phyloP scores from a whole-genome alignment of 2,329 filamentous ascomycete species.

The Berkeleyomyces basicola region DNA sequence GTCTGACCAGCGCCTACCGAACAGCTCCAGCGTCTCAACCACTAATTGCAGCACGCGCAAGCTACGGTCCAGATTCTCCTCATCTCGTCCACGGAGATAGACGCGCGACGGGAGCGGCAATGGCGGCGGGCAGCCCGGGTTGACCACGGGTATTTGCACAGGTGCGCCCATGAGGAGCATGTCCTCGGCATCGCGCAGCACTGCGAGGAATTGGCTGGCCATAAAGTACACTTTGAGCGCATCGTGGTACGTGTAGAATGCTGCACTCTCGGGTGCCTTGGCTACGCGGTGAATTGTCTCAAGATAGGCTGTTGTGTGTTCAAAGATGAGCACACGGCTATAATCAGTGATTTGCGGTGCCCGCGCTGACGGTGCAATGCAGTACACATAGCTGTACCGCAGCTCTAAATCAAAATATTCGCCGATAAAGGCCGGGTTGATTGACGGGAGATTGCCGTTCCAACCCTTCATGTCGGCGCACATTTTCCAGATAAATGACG shows the following conservation, averaged over 20 bases:
- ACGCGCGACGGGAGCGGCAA: conserved; percentile 36
- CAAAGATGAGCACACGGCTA: conserved; percentile 66
- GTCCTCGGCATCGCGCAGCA: conserved; percentile 41
- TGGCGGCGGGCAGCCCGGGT: conserved; percentile 31
- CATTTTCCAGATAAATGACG: conserved; percentile 57
- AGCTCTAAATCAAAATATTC: conserved; percentile 76
- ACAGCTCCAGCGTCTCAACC: conserved; percentile 36
- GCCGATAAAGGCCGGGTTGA: conserved; percentile 46
- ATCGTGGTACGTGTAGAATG: conserved; percentile 75
- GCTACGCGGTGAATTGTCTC: conserved; percentile 55
- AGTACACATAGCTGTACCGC: conserved; percentile 81
- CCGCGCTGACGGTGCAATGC: conserved; percentile 63
- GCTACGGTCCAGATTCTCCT: conserved; percentile 39
- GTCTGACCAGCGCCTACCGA: conserved; percentile 43
- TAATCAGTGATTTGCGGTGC: conserved; percentile 59
- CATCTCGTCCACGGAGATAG: conserved; percentile 20
- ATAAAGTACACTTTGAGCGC: conserved; percentile 69
- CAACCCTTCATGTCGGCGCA: conserved; percentile 65
- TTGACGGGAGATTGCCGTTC: conserved; percentile 58
- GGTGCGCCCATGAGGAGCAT: conserved; percentile 32
- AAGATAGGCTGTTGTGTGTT: conserved; percentile 71
- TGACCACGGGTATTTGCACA: conserved; percentile 27
- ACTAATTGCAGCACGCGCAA: conserved; percentile 38
- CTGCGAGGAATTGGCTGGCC: conserved; percentile 45
- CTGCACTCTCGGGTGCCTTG: conserved; percentile 38